Base-by-base conservation (phyloP, 2,329 filamentous ascomycete species). In the Colletotrichum sp. region DNA sequence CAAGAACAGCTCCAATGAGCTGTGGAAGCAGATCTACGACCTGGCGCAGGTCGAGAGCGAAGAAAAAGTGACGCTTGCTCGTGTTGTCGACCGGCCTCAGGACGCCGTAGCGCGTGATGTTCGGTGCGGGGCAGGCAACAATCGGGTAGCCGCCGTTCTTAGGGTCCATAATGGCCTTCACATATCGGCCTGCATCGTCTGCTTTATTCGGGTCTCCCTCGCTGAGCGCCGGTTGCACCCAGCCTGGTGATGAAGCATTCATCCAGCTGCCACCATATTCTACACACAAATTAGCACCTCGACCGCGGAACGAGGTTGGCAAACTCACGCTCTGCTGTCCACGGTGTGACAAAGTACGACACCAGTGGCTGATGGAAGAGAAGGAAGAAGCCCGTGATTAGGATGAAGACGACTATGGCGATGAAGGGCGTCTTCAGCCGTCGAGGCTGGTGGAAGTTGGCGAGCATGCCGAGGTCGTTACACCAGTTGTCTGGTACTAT, bases 371-470 rank as follows among this genome's bases (percentile, higher is more conserved):
- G 91, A 84, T 95, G 93, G 80, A 95, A 92, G 78, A 94, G 92
- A 79, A 95, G 92, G 65, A 95, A 90, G 36, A 92, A 92, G 78
- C 93, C 92, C 30, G 89, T 90, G 64, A 94, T 81, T 5, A 95
- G 85, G 0, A 88, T 90, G 71, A 88, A 86, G 75, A 89, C 82
- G 59, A 89, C 86, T 71, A 89, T 88, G 67, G 73, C 73, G 30
- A 76, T 69, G 44, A 76, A 73, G 39, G 73, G 73, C 21, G 44
- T 69, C 44, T 59, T 71, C 30, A 76, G 64, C n/a, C 73, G 63
- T 26, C 73, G 71, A 24, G 15, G 44, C 79, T 60, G 64, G 75
- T 67, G 72, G 39, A 64, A 69, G 55, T 73, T 76, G 59, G 74
- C 67, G 63, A 72, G 55, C 72, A 76, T 76, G 9, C 36, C 57